Percentiles rank a stretch among this genome's conserved stretches.
Conservation (phyloP, 768 basidiomycete genomes). For the Lyophyllum semitale region DNA sequence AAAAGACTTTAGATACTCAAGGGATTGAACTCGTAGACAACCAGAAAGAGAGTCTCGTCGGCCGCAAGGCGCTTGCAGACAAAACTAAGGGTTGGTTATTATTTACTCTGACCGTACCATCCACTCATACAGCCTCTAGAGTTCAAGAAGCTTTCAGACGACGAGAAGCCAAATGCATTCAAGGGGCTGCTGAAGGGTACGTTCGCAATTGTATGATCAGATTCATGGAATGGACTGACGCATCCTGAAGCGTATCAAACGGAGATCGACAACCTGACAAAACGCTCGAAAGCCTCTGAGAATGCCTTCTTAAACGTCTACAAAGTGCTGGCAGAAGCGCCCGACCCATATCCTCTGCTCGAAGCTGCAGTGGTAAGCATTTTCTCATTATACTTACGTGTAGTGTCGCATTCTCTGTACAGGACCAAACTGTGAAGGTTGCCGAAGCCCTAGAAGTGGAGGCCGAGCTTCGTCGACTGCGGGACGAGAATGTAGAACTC, state of each 20-base stretch:
- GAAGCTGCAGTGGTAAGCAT: conserved; percentile 82
- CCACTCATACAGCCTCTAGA: conserved; percentile 47
- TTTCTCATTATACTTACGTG: background rate
- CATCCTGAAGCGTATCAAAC: conserved; percentile 79
- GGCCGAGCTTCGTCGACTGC: conserved; percentile 67
- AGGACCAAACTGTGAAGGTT: conserved; percentile 94
- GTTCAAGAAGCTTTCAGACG: conserved; percentile 93
- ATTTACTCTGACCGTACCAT: background rate
- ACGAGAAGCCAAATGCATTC: conserved; percentile 84
- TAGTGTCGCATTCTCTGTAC: background rate
- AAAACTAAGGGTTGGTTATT: conserved; percentile 89
- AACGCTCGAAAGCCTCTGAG: conserved; percentile 89
- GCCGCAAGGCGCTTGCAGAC: conserved; percentile 92
- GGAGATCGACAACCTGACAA: conserved; percentile 94
- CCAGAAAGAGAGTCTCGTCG: conserved; percentile 95
- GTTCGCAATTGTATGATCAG: conserved; percentile 7
- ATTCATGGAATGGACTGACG: background rate
- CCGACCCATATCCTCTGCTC: conserved; percentile 95
- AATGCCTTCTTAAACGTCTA: conserved; percentile 96
- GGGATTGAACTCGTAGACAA: conserved; percentile 97
- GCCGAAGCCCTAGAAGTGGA: conserved; percentile 81
- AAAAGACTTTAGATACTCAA: conserved; percentile 90
- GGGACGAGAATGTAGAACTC: conserved; percentile 83
- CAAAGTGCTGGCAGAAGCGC: conserved; percentile 94
- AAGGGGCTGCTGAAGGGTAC: conserved; percentile 88